Conservation (phyloP, 495 filamentous ascomycete genomes). For the Xylaria flabelliformis region DNA sequence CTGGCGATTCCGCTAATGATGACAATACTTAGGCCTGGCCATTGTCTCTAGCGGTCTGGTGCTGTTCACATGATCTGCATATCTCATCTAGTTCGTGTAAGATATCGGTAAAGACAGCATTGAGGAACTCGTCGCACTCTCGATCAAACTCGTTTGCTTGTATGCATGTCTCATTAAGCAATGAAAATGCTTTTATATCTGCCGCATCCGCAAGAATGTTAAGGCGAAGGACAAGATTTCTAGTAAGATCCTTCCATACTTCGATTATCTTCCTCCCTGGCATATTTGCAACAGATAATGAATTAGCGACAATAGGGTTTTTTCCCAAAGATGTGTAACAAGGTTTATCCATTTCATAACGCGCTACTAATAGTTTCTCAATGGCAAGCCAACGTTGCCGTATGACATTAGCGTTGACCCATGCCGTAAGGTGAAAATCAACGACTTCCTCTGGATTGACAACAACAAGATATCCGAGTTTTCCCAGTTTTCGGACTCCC, state of each 20-base stretch:
- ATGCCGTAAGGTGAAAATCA: background rate
- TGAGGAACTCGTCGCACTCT: background rate
- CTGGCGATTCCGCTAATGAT: background rate
- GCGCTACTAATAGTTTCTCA: background rate
- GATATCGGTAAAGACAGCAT: background rate
- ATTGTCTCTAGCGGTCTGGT: background rate
- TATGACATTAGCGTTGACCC: background rate
- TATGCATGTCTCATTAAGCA: background rate
- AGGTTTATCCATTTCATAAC: background rate
- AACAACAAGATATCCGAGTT: background rate
- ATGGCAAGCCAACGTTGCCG: slow-evolving; percentile 5
- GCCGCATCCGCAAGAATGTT: background rate
- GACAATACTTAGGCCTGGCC: background rate
- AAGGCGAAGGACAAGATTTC: background rate
- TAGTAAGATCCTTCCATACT: background rate
- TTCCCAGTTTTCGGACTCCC: background rate
- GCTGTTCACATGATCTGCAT: background rate
- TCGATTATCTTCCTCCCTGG: background rate
- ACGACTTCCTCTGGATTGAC: background rate
- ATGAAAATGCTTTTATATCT: background rate
- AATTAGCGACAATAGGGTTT: background rate
- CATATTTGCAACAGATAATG: background rate
- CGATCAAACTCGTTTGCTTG: background rate
- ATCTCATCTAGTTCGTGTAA: background rate
- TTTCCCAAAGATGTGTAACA: background rate